Percentiles rank a stretch among this genome's conserved stretches.
phyloP scores from a whole-genome alignment of 495 filamentous ascomycete genomes.

The Daldinia vernicosa region DNA sequence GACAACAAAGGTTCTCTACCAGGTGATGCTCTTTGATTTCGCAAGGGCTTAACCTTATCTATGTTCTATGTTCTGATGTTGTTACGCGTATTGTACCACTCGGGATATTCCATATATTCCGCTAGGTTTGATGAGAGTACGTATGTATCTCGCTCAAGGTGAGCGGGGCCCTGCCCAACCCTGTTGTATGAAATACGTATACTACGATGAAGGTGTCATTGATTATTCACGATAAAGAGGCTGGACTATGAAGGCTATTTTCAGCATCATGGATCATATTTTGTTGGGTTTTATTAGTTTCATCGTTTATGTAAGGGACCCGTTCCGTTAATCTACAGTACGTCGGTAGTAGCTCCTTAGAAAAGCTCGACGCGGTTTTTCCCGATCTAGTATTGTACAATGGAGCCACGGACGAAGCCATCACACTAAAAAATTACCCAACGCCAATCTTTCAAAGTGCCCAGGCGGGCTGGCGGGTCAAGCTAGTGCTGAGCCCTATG shows the following conservation, averaged over 20 bases:
- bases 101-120: background rate
- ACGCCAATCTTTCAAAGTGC: conserved; percentile 20
- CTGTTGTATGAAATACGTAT: background rate
- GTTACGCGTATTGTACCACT: conserved; percentile 9
- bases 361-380: conserved; percentile 25
- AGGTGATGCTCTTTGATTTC: background rate
- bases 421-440: conserved; percentile 14
- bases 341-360: conserved; percentile 1
- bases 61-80: background rate
- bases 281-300: background rate
- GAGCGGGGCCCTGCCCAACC: background rate
- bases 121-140: background rate
- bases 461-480: conserved; percentile 14
- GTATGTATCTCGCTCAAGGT: background rate
- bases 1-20: conserved; percentile 4
- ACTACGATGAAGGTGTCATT: conserved; percentile 6
- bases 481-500: conserved; percentile 28
- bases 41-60: background rate
- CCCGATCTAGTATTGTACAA: conserved; percentile 29
- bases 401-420: conserved; percentile 6
- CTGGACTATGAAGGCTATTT: background rate
- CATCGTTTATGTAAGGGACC: conserved; percentile 1
- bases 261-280: background rate
- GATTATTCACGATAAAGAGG: background rate
- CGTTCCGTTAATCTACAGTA: background rate